Base-by-base conservation (phyloP, 176 grass and related monocot genomes). In the Aegilops longissima region DNA sequence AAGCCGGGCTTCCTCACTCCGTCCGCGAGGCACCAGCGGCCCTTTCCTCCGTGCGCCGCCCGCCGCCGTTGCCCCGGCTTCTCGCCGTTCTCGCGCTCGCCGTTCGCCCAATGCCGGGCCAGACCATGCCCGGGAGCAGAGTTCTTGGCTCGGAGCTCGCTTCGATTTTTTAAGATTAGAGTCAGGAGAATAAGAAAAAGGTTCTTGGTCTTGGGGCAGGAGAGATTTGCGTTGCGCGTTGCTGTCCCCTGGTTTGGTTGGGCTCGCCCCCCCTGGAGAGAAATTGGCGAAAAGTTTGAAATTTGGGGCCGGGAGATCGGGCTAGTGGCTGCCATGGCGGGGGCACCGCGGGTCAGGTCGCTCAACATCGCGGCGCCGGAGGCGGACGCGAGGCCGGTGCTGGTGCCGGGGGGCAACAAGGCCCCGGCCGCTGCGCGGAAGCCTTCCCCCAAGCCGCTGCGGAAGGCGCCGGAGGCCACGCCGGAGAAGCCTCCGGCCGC, bases 401-500 rank as follows among this genome's bases (percentile, higher is more conserved):
- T 98, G 14, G 90, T 94, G 56, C 96, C 96, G 9, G 96, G 89
- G 3, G 96, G 96, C 66, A 98, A 98, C 80, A 95, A 98, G 85
- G 85, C 88, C 7, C 88, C 85, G 2, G 74, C 66, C 34, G 71
- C 65, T 4, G 83, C 85, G 33, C 85, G 77, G 67, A 98, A 98
- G 71, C 92, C 88, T 18, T 86, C 88, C 5, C 76, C 76, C 42
- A 98, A 95, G 86, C 84, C 89, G 27, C 59, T 77, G 81, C 25
- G 78, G 79, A 95, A 93, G 91, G 63, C 40, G 10, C 51, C 85
- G 18, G 30, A 21, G 8, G n/a, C 74, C 25, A 49, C 36, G 49
- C 82, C 70, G 56, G 81, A 85, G 76, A 89, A 92, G 49, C 18
- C 82, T 8, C 73, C 33, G 27, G 59, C 21, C 1, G 77, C 49